These are phyloP conservation scores for Colletotrichum horii DNA, from an alignment of 2,329 filamentous ascomycete genomes.

Conservation along the genomic window DNA sequence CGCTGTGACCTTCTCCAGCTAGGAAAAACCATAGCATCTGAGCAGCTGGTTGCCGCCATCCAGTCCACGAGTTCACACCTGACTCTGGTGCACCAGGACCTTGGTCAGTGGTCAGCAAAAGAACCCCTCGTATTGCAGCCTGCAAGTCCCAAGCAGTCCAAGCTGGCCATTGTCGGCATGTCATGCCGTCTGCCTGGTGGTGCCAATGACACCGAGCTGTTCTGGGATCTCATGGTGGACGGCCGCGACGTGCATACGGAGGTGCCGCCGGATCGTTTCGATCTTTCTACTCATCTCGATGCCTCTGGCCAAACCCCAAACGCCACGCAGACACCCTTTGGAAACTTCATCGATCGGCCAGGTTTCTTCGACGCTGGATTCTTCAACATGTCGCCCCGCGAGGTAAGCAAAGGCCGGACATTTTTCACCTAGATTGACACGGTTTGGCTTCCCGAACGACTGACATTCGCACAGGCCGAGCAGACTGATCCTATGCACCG, in stretches of 20 bases:
- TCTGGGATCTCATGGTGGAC: neutral
- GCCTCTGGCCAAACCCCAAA: neutral
- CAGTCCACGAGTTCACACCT: no score
- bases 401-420: neutral
- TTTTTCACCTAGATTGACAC: no score
- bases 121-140: neutral
- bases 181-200: conserved; percentile 32
- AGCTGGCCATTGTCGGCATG: conserved; percentile 41
- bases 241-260: neutral
- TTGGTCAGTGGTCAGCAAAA: neutral
- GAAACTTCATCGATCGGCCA: neutral
- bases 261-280: neutral
- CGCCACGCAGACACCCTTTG: neutral
- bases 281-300: neutral
- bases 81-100: no score
- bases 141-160: neutral
- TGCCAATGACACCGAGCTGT: neutral
- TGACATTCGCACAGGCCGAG: neutral
- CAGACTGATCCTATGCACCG: neutral
- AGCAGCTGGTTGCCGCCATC: no score
- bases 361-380: neutral
- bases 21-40: no score
- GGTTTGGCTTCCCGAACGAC: no score
- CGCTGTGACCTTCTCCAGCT: neutral
- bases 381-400: neutral